phyloP scores from a whole-genome alignment of 805 yeast genomes.

The Kuraishia cidri region DNA sequence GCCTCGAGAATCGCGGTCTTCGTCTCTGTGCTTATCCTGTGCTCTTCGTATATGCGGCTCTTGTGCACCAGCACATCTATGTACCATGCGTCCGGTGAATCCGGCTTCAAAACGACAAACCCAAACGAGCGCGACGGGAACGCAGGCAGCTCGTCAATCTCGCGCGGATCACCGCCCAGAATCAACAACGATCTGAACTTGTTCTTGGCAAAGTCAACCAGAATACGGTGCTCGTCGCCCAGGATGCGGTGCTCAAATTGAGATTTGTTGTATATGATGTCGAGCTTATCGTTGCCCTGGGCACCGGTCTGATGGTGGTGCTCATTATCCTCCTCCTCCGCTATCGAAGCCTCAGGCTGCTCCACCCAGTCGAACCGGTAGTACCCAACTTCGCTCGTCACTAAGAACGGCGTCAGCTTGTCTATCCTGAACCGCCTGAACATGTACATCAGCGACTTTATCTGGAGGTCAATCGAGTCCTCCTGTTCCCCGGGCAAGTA shows the following conservation, averaged over 20 bases:
- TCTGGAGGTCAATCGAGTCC: constrained; percentile 55
- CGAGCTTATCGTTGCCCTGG: constrained; percentile 31
- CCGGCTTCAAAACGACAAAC: constrained; percentile 30
- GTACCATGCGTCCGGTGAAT: constrained; percentile 33
- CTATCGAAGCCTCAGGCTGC: background rate
- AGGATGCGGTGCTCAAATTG: constrained; percentile 31
- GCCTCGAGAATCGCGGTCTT: constrained; percentile 27
- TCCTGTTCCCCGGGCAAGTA: constrained; percentile 35
- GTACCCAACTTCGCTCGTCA: constrained; percentile 16
- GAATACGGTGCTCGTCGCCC: constrained; percentile 55
- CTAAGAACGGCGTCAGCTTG: constrained; percentile 31
- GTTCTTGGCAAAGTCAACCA: constrained; percentile 60
- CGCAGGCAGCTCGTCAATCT: constrained; percentile 19
- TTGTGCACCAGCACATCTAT: constrained; percentile 29
- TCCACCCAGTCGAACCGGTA: constrained; percentile 13
- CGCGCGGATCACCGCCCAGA: constrained; percentile 38
- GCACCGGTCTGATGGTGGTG: no score
- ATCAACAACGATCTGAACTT: constrained; percentile 55
- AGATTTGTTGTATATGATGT: constrained; percentile 39
- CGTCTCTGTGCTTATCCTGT: constrained; percentile 27
- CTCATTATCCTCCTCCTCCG: background rate
- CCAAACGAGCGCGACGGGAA: constrained; percentile 15
- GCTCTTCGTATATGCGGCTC: constrained; percentile 51
- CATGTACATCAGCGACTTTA: constrained; percentile 49
- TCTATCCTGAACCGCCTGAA: constrained; percentile 42